phyloP scores from a whole-genome alignment of 805 yeast species.

The Starmerella gropengiesseri region DNA sequence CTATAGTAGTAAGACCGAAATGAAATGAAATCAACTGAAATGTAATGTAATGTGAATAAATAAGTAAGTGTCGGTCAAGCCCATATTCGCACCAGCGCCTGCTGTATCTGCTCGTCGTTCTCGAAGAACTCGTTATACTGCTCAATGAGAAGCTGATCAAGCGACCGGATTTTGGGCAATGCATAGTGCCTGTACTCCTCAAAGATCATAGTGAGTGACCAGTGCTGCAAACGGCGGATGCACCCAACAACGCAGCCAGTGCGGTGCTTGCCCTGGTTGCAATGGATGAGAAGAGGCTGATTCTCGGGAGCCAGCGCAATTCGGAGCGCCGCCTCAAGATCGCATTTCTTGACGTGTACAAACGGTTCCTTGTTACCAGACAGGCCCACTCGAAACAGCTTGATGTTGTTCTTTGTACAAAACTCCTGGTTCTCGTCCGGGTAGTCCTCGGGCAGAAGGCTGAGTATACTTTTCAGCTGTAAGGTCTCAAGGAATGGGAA shows the following conservation, averaged over 20 bases:
- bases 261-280: conserved; percentile 93
- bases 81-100: conserved; percentile 12
- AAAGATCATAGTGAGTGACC: conserved; percentile 89
- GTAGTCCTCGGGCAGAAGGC: conserved; percentile 84
- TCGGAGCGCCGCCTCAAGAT: conserved; percentile 68
- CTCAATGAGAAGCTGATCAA: conserved; percentile 94
- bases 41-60: too few species aligned
- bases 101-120: conserved; percentile 30
- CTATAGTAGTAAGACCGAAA: too few species aligned
- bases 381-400: conserved; percentile 78
- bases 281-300: conserved; percentile 87
- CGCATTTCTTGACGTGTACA: conserved; percentile 40
- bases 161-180: conserved; percentile 85
- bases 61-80: conserved; percentile 17
- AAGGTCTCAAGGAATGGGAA: conserved; percentile 56
- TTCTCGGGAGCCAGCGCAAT: conserved; percentile 74
- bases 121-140: conserved; percentile 62
- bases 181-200: conserved; percentile 94
- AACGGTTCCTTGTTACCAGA: conserved; percentile 66
- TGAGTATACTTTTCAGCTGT: conserved; percentile 60
- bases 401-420: conserved; percentile 47
- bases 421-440: conserved; percentile 67
- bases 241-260: conserved; percentile 96
- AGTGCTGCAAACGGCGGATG: conserved; percentile 71
- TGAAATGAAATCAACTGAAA: too few species aligned